Evolutionary conservation across 2,329 filamentous ascomycete genomes (phyloP), one percentile per base, ranked within the genome.

Genomic region (Graphilbum sp.): DNA sequence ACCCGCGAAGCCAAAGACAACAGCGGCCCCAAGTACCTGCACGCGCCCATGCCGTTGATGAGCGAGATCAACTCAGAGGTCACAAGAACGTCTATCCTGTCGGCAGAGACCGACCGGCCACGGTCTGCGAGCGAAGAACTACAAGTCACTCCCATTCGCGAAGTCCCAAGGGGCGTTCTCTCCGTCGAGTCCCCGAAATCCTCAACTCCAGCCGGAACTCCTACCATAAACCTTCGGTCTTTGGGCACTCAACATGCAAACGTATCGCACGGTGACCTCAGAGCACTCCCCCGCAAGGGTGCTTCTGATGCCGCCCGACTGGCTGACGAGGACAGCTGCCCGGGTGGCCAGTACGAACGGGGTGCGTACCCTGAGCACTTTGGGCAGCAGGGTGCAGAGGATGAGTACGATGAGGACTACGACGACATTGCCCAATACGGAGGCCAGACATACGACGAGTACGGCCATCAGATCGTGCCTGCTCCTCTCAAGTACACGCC

Each of bases 31-130:
- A 47, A 2, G 62, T 46, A 40, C 37, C 63, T 75, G 35, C 71
- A 82, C 13, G 64, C 86, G 7, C 83, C 83, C 6, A 85, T 95
- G 79, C 88, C 88, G 3, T 67, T 94, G 44, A 79, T 81, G 56
- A 94, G 87, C 56, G 83, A 85, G 40, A 72, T 93, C 41, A 80
- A 83, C 46, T 93, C 88, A 0, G 87, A 95, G 37, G 58, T 95
- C 39, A 96, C 88, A 0, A 71, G 88, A 48, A 80, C 80, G 15
- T 95, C 88, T 0, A 83, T 96, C 38, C 60, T 90, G 16, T 90
- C 87, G 5, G 81, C 83, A 23, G 76, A 81, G 21, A 83, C 82
- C 0, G 83, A 84, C 45, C 65, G 75, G 37, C 79, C 82, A 15
- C 67, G 70, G 34, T 83, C 80, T 16, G 74, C 77, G 18, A 78